A percentile compares a stretch with the other conserved stretches of the same genome.
These are phyloP conservation scores for Arctium lappa DNA, from an alignment of 129 eudicot genomes.

Conservation along the genomic window DNA sequence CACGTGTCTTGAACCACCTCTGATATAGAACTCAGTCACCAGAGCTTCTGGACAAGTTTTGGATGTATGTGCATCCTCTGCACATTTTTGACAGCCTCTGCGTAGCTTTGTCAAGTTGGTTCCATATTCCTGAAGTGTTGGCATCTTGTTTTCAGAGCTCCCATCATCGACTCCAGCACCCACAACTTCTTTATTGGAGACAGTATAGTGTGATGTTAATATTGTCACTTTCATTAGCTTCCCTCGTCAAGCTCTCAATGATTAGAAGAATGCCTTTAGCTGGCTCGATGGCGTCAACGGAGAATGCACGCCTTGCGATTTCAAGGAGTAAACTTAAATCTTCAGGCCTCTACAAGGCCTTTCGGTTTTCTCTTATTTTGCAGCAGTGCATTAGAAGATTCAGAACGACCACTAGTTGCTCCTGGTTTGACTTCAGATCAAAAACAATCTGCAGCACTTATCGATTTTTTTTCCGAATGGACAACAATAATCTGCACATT, in stretches of 20 bases:
- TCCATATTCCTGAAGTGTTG: too few species aligned
- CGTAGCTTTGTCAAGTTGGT: too few species aligned
- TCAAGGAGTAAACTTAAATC: constrained; percentile 85
- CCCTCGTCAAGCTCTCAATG: constrained; percentile 86
- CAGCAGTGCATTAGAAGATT: constrained; percentile 93
- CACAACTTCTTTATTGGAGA: constrained; percentile 66
- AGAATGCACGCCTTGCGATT: constrained; percentile 95
- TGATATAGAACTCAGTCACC: too few species aligned
- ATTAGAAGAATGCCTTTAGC: constrained; percentile 97
- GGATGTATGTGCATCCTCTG: too few species aligned
- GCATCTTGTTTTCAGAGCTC: too few species aligned
- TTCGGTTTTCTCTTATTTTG: constrained; percentile 91
- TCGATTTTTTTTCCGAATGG: too few species aligned
- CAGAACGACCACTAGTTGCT: constrained; percentile 82
- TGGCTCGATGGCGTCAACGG: constrained; percentile 97
- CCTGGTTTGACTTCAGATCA: constrained; percentile 95
- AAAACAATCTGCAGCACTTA: too few species aligned
- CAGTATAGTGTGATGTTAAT: constrained; percentile 71
- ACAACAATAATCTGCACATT: too few species aligned
- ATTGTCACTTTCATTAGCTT: constrained; percentile 92
- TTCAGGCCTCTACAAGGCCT: constrained; percentile 75
- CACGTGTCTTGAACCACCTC: too few species aligned
- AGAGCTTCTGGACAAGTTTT: too few species aligned
- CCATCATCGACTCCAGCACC: constrained; percentile 42
- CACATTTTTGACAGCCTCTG: too few species aligned